Conservation (phyloP, 148 eudicot genomes). For the Fagopyrum tataricum region DNA sequence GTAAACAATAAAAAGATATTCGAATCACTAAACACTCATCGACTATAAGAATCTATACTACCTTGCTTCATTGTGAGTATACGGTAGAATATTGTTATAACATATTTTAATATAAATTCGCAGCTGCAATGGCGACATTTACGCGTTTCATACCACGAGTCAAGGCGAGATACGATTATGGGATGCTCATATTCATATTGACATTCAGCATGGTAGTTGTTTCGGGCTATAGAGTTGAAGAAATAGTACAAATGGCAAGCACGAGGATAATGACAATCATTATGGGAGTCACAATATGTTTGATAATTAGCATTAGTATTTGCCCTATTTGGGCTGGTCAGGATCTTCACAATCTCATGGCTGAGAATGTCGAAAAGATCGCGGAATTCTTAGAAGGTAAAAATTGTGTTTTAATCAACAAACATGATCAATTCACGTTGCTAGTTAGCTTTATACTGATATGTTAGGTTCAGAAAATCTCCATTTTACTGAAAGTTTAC, state of each 20-base stretch:
- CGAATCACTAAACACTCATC: no score
- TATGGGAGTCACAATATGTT: conserved; percentile 31
- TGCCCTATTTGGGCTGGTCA: conserved; percentile 57
- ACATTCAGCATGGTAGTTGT: conserved; percentile 54
- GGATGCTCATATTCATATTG: conserved; percentile 53
- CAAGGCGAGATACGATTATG: conserved; percentile 65
- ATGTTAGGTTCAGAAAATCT: no score
- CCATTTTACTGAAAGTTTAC: no score
- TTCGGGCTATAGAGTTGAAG: conserved; percentile 39
- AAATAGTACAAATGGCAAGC: conserved; percentile 27
- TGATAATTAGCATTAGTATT: conserved; percentile 28
- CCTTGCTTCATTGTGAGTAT: not conserved
- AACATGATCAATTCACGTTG: conserved; percentile 3
- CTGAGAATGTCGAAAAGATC: conserved; percentile 29
- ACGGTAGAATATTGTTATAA: not conserved
- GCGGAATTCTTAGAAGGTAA: conserved; percentile 45
- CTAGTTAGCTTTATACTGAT: no score
- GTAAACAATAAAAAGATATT: conserved; percentile 16
- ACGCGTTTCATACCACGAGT: conserved; percentile 50
- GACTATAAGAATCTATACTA: not conserved
- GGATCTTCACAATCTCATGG: conserved; percentile 39
- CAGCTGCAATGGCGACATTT: conserved; percentile 54
- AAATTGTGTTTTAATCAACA: not conserved
- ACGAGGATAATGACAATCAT: conserved; percentile 30
- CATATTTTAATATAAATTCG: conserved; percentile 2